Evolutionary conservation across 2,329 filamentous ascomycete genomes (phyloP), one percentile per base, ranked within the genome.

Genomic region (Aureobasidium sp.): DNA sequence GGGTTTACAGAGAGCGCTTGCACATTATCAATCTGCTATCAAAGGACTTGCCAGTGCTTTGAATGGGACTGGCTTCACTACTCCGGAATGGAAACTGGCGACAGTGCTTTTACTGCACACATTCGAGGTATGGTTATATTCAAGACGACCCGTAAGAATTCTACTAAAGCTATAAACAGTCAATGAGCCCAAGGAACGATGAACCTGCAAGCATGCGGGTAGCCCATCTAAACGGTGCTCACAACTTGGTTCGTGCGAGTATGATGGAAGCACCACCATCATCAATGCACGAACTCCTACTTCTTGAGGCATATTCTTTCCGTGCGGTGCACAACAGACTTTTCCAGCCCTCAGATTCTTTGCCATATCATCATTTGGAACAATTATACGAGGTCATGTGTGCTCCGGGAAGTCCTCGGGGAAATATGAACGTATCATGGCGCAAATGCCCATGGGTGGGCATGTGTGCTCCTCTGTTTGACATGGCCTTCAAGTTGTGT

Each of bases 361-460:
- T 51, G 5, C 48, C 48, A n/a, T 51, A 41, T 27, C 27, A 40
- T 27, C 38, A 51, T 19, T 22, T 51, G 19, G 35, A 51, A 21
- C 10, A 12, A 10, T 7, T 51, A 5, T 40, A 10, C 10, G 37
- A 25, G n/a, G 21, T 19, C 17, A 34, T 51, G 37, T 40, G 48
- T 41, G 22, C 29, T 10, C 48, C 48, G 5, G 48, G 48, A 27
- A 51, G 48, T 34, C 48, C 48, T 16, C 48, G 48, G 12, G 25
- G 25, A 34, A 37, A 51, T 16, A 51, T 51, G 48, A 11, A 12
- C 14, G 6, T 8, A 24, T 19, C 27, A 16, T 51, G 48, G 48
- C 27, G 48, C 10, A 41, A 51, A 14, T 51, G 48, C 6, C 48
- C 48, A 10, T 51, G 48, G 48, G 35, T 41, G 14, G 48, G 48